A percentile compares a stretch with the other conserved stretches of the same genome.
phyloP scores from a whole-genome alignment of 1,284 basidiomycete genomes.

The Violaceomyces palustris region DNA sequence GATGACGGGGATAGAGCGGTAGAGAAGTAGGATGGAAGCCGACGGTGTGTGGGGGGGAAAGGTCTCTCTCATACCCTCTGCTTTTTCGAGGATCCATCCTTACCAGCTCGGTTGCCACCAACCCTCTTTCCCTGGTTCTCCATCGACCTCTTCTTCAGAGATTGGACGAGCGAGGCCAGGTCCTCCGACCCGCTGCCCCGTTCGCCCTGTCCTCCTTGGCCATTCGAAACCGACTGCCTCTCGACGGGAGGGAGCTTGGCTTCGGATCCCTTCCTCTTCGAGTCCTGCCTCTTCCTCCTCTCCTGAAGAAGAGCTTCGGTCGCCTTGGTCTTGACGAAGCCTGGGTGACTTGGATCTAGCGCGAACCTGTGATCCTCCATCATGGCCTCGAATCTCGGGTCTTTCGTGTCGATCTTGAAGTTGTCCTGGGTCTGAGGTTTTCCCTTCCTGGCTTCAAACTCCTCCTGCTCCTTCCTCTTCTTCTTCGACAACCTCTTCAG shows the following conservation, averaged over 20 bases:
- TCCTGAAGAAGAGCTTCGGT: conserved; percentile 47
- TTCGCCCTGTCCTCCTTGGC: neutral
- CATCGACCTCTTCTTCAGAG: conserved; percentile 11
- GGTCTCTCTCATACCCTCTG: too few species aligned
- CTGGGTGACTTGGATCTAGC: conserved; percentile 88
- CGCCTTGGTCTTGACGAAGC: conserved; percentile 48
- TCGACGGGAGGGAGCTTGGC: too few species aligned
- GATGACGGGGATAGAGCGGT: too few species aligned
- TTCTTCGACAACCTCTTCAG: conserved; percentile 31
- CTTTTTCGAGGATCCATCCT: too few species aligned
- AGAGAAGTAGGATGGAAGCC: too few species aligned
- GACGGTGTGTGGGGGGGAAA: too few species aligned
- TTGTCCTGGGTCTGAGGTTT: conserved; percentile 46
- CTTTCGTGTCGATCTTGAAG: conserved; percentile 78
- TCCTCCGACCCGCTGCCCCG: neutral
- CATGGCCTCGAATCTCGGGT: conserved; percentile 79
- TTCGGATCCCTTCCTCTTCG: too few species aligned
- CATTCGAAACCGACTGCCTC: too few species aligned
- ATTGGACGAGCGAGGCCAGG: conserved; percentile 16
- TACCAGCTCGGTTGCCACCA: too few species aligned
- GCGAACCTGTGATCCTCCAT: conserved; percentile 89
- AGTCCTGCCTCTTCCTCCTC: conserved; percentile 17
- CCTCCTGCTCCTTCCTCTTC: conserved; percentile 25
- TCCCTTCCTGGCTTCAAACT: conserved; percentile 51
- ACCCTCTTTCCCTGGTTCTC: too few species aligned